Evolutionary conservation across 2,329 filamentous ascomycete species (phyloP), one percentile per base, ranked within the genome.

Genomic region (Ophiobolus disseminans): DNA sequence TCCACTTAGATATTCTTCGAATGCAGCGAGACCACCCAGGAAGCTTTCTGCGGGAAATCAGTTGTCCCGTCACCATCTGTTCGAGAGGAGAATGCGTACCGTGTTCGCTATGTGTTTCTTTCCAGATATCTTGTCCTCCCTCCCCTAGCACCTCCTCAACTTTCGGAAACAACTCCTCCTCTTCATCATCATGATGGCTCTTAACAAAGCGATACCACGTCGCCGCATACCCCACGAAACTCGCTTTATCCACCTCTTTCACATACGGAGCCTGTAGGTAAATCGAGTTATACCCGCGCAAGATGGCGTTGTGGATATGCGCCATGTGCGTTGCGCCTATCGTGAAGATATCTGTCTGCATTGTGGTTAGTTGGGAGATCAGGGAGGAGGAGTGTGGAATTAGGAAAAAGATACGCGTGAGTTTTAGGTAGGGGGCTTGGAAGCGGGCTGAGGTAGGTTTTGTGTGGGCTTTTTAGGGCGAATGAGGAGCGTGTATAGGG

Each of bases 261-360:
- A 74, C 49, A 45, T 69, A 50, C 0, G 66, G 68, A 0, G 72
- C 69, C 62, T 76, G 74, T 0, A 68, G 60, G 45, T 74, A 75
- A 20, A 75, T 74, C 13, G 68, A 68, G 55, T 76, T 76, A 56
- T 72, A 75, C 28, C 71, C 72, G 26, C 73, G 63, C 5, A 76
- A 54, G 30, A 76, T 69, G 0, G 70, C 59, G 34, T 76, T 76
- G 57, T 76, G 74, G 9, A 75, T 63, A 28, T 72, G 61, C 6
- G 71, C 65, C 73, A 73, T 72, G 37, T 73, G 66, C 13, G 67
- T 65, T 23, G 69, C 66, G n/a, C 68, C 68, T 5, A 50, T 56
- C 5, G 68, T 72, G 48, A 68, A 72, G 5, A 67, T 64, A 36
- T 72, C 68, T 10, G 58, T 58, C 63, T 70, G 32, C 1, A n/a